A percentile compares a stretch with the other conserved stretches of the same genome.
Conservation (phyloP, 1,284 basidiomycete species). For the Malassezia yamatoensis region DNA sequence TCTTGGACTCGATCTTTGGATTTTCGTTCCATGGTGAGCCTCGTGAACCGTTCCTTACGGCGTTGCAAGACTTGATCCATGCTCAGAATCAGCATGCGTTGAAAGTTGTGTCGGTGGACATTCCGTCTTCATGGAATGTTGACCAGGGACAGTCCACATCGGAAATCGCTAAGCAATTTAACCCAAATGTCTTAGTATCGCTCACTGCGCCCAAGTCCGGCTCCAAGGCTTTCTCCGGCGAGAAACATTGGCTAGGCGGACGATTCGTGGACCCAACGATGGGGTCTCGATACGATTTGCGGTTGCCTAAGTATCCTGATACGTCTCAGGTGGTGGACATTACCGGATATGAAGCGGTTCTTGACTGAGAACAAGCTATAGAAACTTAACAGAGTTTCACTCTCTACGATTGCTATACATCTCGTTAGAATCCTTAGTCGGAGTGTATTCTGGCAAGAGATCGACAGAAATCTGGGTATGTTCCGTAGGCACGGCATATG, state of each 20-base stretch:
- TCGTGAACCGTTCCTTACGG: slow-evolving; percentile 73
- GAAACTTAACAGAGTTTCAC: not conserved
- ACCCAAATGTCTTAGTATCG: slow-evolving; percentile 72
- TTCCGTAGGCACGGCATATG: not conserved
- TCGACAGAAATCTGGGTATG: not conserved
- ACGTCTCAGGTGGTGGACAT: slow-evolving; percentile 42
- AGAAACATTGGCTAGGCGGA: slow-evolving; percentile 82
- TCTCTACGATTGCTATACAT: not conserved
- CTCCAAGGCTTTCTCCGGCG: slow-evolving; percentile 58
- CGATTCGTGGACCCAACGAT: slow-evolving; percentile 63
- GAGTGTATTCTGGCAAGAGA: not conserved
- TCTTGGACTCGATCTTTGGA: slow-evolving; percentile 92
- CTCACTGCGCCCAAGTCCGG: slow-evolving; percentile 91
- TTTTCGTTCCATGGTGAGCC: slow-evolving; percentile 75
- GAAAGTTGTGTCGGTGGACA: slow-evolving; percentile 60
- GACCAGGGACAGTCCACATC: slow-evolving; percentile 55
- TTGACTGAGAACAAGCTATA: too few relatives aligned
- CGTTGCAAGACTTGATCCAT: slow-evolving; percentile 58
- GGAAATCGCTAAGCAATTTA: slow-evolving; percentile 51
- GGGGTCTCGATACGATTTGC: slow-evolving; percentile 26
- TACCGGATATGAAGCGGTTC: slow-evolving; percentile 21
- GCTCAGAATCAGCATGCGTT: not conserved
- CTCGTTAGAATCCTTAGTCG: not conserved
- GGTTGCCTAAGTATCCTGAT: slow-evolving; percentile 31
- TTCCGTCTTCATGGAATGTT: slow-evolving; percentile 92